Base-by-base conservation (phyloP, 139 green algal genomes). In the Chlamydomonas sp. region DNA sequence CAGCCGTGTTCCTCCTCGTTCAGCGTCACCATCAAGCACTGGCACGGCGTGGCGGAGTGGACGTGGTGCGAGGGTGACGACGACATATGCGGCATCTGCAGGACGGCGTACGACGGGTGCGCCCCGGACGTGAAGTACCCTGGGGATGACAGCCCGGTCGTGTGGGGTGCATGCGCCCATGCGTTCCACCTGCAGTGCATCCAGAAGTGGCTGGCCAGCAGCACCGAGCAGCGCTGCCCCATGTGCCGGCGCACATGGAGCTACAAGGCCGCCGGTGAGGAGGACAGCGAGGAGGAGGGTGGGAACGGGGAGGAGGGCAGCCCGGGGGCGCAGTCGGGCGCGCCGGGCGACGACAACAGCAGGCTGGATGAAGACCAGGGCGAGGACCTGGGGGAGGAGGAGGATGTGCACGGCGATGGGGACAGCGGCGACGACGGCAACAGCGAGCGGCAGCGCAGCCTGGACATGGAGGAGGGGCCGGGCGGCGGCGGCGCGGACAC, bases 51-150 rank as follows among this genome's bases (percentile, higher is more conserved):
- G 3, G 85, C 78, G 1, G 73, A 75, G 1, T 91, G 85, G 85
- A 88, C 83, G 0, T 91, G 85, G 85, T 77, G 85, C 36, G 81
- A 79, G 20, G 84, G 84, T 24, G 80, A 86, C 20, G 85, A 89
- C 50, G 85, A 89, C 39, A 75, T 89, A 13, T 91, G 85, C 48
- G 85, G 81, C 31, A 91, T 91, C 57, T 91, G 85, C 63, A 69
- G 62, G 62, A 78, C 58, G 24, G 68, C 83, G 0, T 89, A 85
- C 62, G 85, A 91, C 65, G 83, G 83, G 8, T 89, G 85, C 64
- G 76, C 80, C 0, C 85, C 85, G 3, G 85, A 89, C 22, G 73
- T 73, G 48, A 88, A 88, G 72, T 89, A 83, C 50, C 85, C 85
- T 16, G 85, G 85, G 2, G 85, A 91, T 62, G 85, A 91, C 58